A percentile compares a stretch with the other conserved stretches of the same genome.
phyloP scores from a whole-genome alignment of 2,329 filamentous ascomycete genomes.

The Triangularia setosa region DNA sequence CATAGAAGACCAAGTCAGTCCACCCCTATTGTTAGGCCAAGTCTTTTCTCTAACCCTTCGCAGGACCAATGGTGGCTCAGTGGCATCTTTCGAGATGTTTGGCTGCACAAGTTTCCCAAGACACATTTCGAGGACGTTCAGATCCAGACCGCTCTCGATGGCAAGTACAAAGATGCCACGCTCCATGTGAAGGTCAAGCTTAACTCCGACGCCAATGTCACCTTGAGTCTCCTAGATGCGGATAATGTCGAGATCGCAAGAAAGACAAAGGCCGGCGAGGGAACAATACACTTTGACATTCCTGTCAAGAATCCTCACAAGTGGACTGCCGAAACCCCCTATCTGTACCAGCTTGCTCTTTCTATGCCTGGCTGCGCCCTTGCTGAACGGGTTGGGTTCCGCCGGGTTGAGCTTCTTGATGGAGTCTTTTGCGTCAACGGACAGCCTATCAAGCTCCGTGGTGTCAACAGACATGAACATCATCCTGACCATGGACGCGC shows the following conservation, averaged over 20 bases:
- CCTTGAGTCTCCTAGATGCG: conserved; percentile 14
- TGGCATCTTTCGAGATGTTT: conserved; percentile 59
- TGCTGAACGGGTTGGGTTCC: conserved; percentile 52
- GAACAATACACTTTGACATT: conserved; percentile 30
- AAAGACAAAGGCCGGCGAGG: conserved; percentile 21
- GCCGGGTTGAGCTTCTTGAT: conserved; percentile 53
- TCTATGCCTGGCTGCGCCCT: conserved; percentile 31
- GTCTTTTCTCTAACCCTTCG: not conserved
- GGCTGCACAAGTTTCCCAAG: conserved; percentile 52
- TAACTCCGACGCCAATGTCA: conserved; percentile 24
- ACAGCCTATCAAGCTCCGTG: conserved; percentile 50
- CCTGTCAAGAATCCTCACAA: conserved; percentile 45
- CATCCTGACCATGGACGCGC: conserved; percentile 51
- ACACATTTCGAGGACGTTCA: conserved; percentile 55
- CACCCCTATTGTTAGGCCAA: not conserved
- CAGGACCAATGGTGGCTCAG: conserved; percentile 57
- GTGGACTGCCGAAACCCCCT: conserved; percentile 57
- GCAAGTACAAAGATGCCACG: conserved; percentile 48
- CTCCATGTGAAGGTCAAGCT: conserved; percentile 39
- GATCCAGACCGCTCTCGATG: conserved; percentile 50
- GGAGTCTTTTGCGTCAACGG: conserved; percentile 54
- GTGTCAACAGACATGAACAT: conserved; percentile 57
- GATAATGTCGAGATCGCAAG: conserved; percentile 29
- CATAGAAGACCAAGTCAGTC: conserved; percentile 58
- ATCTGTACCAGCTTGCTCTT: conserved; percentile 42